Conservation (phyloP, 768 basidiomycete species). For the Serendipita sp. region DNA sequence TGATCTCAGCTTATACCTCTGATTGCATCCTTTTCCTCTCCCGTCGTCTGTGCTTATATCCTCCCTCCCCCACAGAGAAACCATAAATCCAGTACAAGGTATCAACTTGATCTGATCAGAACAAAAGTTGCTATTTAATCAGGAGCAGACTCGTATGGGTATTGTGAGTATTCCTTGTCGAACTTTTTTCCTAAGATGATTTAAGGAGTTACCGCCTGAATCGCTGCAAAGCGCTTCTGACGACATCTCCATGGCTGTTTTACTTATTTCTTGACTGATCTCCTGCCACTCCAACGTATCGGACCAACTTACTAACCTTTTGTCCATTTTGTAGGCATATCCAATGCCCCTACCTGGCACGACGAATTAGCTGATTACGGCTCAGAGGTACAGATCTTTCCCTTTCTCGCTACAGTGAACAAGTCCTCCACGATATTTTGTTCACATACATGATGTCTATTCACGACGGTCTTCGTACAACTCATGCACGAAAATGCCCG, state of each 20-base stretch:
- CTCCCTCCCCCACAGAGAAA: background rate
- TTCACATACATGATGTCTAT: background rate
- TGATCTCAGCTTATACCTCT: background rate
- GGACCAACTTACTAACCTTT: background rate
- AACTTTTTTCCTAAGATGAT: background rate
- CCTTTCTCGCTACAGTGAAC: too few species aligned
- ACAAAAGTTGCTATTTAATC: too few species aligned
- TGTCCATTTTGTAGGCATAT: background rate
- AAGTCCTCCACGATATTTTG: background rate
- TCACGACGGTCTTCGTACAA: background rate
- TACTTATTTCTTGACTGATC: background rate
- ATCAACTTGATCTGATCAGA: background rate
- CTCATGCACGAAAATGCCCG: conserved; percentile 1
- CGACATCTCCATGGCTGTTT: conserved; percentile 2
- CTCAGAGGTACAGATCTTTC: too few species aligned
- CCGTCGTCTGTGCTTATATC: background rate
- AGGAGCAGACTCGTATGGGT: background rate
- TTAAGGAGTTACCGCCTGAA: background rate
- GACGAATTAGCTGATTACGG: too few species aligned
- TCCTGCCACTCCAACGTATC: background rate
- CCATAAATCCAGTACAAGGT: background rate
- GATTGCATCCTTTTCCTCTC: background rate
- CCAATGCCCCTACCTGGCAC: background rate
- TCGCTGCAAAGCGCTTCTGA: background rate
- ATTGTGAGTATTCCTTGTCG: background rate